A percentile compares a stretch with the other conserved stretches of the same genome.
phyloP scores from a whole-genome alignment of 23 red algal genomes.

The Cyanidiococcus yangmingshanensis region DNA sequence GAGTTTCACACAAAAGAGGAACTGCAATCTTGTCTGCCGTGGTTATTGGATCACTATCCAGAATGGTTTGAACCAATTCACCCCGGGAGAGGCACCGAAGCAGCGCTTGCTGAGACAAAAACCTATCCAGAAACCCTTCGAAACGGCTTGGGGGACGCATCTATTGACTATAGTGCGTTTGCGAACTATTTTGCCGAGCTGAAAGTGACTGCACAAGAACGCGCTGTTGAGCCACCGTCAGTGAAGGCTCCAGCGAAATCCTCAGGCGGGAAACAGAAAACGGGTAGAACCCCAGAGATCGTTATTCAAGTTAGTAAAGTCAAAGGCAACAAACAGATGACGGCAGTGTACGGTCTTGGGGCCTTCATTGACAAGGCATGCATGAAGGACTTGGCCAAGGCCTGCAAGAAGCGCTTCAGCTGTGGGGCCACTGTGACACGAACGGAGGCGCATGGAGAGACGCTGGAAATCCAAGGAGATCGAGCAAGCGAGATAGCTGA shows the following conservation, averaged over 20 bases:
- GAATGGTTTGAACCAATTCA: neutral
- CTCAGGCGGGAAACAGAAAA: neutral
- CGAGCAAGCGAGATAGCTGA: neutral
- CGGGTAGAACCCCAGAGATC: neutral
- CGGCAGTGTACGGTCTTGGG: neutral
- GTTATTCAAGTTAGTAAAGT: conserved; percentile 2
- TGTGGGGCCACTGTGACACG: neutral
- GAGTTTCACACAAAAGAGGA: conserved; percentile 1
- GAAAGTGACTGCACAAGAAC: neutral
- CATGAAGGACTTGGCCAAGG: neutral
- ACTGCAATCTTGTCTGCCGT: neutral
- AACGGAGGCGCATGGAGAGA: neutral
- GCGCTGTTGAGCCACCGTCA: neutral
- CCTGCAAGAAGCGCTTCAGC: conserved; percentile 6
- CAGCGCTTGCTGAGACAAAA: neutral
- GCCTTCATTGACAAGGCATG: neutral
- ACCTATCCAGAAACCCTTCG: neutral
- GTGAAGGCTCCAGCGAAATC: neutral
- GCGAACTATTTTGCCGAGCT: neutral
- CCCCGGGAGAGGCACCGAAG: neutral
- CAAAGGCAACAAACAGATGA: conserved; percentile 18
- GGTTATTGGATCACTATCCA: neutral
- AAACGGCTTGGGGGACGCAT: neutral
- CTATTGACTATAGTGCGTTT: neutral
- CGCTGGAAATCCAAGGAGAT: conserved; percentile 7